Base-by-base conservation (phyloP, 345 rosid genomes). In the Linum usitatissimum region DNA sequence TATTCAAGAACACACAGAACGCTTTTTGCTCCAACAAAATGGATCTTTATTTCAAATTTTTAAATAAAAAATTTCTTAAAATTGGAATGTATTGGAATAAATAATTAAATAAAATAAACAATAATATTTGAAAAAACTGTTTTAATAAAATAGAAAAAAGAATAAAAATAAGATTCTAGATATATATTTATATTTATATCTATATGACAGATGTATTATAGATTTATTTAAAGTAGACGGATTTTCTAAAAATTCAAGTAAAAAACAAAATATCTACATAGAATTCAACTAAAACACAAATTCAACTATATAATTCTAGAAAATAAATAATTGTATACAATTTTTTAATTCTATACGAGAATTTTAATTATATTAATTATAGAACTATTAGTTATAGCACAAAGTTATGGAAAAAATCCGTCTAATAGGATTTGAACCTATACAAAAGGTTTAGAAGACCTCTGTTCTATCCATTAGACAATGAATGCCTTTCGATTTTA, bases 381-480 rank as follows among this genome's bases (percentile, higher is more conserved):
- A n/a, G n/a, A n/a, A n/a, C n/a, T n/a, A n/a, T n/a, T n/a, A n/a
- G n/a, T n/a, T n/a, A n/a, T n/a, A n/a, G n/a, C n/a, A n/a, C n/a
- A n/a, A n/a, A n/a, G n/a, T n/a, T n/a, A n/a, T n/a, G 18, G 18
- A 51, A 51, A 51, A 2, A 51, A 51, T 51, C 4, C 55, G 55
- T 51, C 55, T 3, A 51, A 51, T 51, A 51, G 55, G 55, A 51
- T 51, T 51, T 51, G 55, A 51, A 51, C 55, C 18, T 51, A 51
- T 51, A 51, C 55, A 3, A 51, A 51, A 51, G 55, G 55, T 51
- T 51, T 51, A 51, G 55, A 51, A 51, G 55, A 51, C 55, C 55
- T 51, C 18, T 51, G 55, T 51, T 10, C 55, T 51, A 51, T 51
- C 55, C 55, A 51, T 51, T 51, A 51, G 55, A 51, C 55, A 51